Percentiles rank a stretch among this genome's conserved stretches.
Evolutionary conservation across 2,329 filamentous ascomycete genomes (phyloP).

Genomic region (Fusarium bulbicola): DNA sequence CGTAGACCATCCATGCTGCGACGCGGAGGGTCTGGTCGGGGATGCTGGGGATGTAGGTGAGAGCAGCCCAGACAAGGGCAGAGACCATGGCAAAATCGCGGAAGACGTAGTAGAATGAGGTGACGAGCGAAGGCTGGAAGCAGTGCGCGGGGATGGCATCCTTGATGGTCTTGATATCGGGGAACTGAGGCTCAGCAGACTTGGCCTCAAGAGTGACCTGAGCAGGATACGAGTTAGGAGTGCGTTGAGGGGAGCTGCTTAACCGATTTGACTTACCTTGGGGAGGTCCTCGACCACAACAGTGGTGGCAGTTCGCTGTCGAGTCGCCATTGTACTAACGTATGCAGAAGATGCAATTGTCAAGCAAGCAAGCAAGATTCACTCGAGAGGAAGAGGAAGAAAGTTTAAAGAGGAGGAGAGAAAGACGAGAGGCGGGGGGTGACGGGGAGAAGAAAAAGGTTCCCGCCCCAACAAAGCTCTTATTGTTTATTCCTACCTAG

Average conservation of each 20-base stretch:
- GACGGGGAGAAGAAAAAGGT: not conserved
- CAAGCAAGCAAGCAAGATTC: not conserved
- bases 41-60: slow-evolving; percentile 63
- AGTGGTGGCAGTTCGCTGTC: slow-evolving; percentile 41
- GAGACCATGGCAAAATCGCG: slow-evolving; percentile 63
- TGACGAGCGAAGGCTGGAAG: slow-evolving; percentile 64
- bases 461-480: slow-evolving; percentile 13
- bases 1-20: slow-evolving; percentile 66
- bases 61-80: slow-evolving; percentile 59
- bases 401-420: not conserved
- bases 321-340: slow-evolving; percentile 34
- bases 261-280: slow-evolving; percentile 24
- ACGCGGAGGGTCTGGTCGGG: slow-evolving; percentile 54
- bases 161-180: slow-evolving; percentile 45
- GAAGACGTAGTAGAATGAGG: slow-evolving; percentile 64
- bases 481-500: slow-evolving; percentile 13
- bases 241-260: not conserved
- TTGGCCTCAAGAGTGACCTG: slow-evolving; percentile 33
- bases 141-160: slow-evolving; percentile 68
- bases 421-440: not conserved
- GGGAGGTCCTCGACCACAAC: slow-evolving; percentile 28
- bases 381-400: not conserved
- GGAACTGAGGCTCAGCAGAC: slow-evolving; percentile 36
- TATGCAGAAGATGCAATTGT: not conserved
- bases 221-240: not conserved